phyloP scores from a whole-genome alignment of 2,329 filamentous ascomycete species.

The Elsinoe ampelina region DNA sequence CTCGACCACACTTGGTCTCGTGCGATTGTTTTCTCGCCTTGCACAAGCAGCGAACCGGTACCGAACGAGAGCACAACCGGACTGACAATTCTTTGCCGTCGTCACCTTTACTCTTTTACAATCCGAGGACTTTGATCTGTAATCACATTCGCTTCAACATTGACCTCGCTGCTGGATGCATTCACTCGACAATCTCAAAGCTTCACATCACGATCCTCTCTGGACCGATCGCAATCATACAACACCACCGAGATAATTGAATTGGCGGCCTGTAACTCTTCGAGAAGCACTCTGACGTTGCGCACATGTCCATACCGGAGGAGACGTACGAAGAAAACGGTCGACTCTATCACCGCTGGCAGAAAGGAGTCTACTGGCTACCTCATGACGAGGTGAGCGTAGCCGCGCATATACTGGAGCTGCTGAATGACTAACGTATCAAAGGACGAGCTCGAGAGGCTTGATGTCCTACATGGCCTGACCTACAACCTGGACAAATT shows the following conservation, averaged over 20 bases:
- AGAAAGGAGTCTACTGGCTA: constrained; percentile 17
- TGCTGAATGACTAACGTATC: background rate
- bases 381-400: constrained; percentile 17
- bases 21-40: constrained; percentile 3
- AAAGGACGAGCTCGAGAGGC: constrained; percentile 16
- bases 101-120: background rate
- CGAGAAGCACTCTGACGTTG: background rate
- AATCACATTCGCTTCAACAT: background rate
- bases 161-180: background rate
- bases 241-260: background rate
- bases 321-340: constrained; percentile 19
- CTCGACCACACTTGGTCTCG: constrained; percentile 3
- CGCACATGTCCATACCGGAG: constrained; percentile 9
- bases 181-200: background rate
- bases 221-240: background rate
- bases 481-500: constrained; percentile 14
- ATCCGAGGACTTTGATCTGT: background rate
- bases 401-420: background rate
- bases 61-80: background rate
- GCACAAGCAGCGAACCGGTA: background rate
- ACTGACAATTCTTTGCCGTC: background rate
- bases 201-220: background rate
- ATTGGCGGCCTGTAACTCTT: no score
- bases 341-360: constrained; percentile 17
- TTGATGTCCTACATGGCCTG: constrained; percentile 17